Evolutionary conservation across 192 early-diverging fungal species (phyloP), one percentile per base, ranked within the genome.

Genomic region (Gigaspora rosea): DNA sequence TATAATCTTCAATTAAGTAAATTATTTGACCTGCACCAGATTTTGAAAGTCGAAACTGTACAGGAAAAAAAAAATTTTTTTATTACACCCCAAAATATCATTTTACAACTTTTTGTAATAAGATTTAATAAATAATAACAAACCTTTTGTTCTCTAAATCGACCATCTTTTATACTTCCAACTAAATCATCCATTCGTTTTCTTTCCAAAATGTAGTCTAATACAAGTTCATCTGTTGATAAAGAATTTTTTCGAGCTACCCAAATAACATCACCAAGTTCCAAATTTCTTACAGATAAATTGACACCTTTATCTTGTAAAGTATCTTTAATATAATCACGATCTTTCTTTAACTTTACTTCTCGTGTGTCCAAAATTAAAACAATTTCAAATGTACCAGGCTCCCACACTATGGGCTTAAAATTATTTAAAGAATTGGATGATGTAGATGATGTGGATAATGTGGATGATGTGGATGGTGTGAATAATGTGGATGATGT

Each of bases 161-260:
- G 86, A 1, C 95, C 94, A 79, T 99, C 97, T 49, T 94, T 93
- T 67, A 99, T 97, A 82, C 95, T 96, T 0, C 87, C 80, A 8
- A 94, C 88, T 67, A 99, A 83, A 80, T 99, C 97, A 69, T 97
- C 95, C 85, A 94, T 89, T n/a, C 93, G 88, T 77, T 99, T 99
- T 35, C 97, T 87, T 81, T 99, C 96, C 2, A 96, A 74, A n/a
- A 98, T 81, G 59, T 89, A 90, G 78, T 96, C 94, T 10, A 98
- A 82, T 4, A 96, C 89, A 18, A 97, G 78, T 51, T 95, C 94
- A 9, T 88, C 77, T 58, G 20, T 50, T 15, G 52, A 3, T 73
- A 61, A 16, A 76, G 73, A n/a, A 50, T 51, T 22, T 46, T 84
- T 72, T 36, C 83, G 84, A 0, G 96, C 97, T 2, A 97, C 85